Percentiles rank a stretch among this genome's conserved stretches.
Conservation (phyloP, 441 rosid genomes). For the Syzygium syzygioides region DNA sequence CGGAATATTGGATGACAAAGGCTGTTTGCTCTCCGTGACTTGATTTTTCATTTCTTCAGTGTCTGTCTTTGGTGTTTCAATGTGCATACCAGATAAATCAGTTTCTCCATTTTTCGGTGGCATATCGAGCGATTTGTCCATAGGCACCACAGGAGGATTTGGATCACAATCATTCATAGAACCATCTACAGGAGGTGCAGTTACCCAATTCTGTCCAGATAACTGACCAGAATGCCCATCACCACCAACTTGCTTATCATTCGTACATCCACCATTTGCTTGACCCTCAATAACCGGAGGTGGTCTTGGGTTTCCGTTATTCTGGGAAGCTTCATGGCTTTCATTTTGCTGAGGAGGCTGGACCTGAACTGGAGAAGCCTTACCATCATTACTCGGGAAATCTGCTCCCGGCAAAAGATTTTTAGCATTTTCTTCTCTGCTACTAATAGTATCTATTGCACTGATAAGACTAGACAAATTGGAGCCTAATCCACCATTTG, state of each 20-base stretch:
- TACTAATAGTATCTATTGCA: slow-evolving; percentile 25
- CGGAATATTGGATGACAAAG: slow-evolving; percentile 38
- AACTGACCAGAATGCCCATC: slow-evolving; percentile 39
- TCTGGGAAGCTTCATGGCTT: slow-evolving; percentile 27
- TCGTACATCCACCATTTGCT: slow-evolving; percentile 18
- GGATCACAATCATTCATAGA: slow-evolving; percentile 46
- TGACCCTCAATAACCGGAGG: slow-evolving; percentile 22
- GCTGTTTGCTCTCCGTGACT: slow-evolving; percentile 42
- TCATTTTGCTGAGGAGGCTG: slow-evolving; percentile 16
- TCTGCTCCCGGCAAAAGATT: slow-evolving; percentile 26
- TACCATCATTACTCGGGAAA: slow-evolving; percentile 19
- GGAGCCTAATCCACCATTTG: slow-evolving; percentile 15
- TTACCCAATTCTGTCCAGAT: slow-evolving; percentile 56
- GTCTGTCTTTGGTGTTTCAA: slow-evolving; percentile 36
- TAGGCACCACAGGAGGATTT: slow-evolving; percentile 31
- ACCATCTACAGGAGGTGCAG: slow-evolving; percentile 29
- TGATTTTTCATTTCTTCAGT: slow-evolving; percentile 33
- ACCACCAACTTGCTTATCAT: slow-evolving; percentile 37
- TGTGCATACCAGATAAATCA: slow-evolving; percentile 44
- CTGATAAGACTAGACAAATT: slow-evolving; percentile 31
- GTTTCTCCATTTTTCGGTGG: slow-evolving; percentile 39
- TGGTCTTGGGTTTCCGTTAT: slow-evolving; percentile 18
- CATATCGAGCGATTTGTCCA: slow-evolving; percentile 29
- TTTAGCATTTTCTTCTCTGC: slow-evolving; percentile 23
- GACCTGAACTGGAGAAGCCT: slow-evolving; percentile 30